Evolutionary conservation across 2,329 filamentous ascomycete genomes (phyloP), one percentile per base, ranked within the genome.

Genomic region (Epichloe scottii): DNA sequence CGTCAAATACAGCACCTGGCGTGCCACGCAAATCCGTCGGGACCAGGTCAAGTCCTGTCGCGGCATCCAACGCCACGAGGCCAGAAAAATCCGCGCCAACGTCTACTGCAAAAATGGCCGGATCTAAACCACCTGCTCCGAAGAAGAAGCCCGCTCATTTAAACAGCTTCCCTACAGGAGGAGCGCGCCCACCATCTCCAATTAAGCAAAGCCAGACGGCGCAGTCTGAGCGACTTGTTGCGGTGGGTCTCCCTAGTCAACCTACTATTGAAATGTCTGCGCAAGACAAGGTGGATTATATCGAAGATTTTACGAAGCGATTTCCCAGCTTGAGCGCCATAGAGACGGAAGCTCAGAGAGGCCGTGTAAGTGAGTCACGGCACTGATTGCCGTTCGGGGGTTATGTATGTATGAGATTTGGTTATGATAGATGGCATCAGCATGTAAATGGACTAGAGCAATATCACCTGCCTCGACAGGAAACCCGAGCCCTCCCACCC

Each of bases 291-390:
- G 80, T 82, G 44, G 86, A 89, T 58, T 84, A 84, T 60, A 66
- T 84, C 43, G 67, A 70, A 53, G 68, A 87, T 62, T 96, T 97
- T 64, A 84, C 83, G 54, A 89, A 89, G 67, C 76, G 89, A 53
- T 96, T 89, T 67, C 91, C 91, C 1, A 94, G 86, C 63, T 70
- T 97, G 53, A 84, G 82, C 51, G 79, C 88, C 10, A 79, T 96
- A 58, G 90, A 96, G 70, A 87, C 91, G n/a, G 87, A 93, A 69
- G 79, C 82, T 54, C 85, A 78, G 49, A 63, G 69, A 43, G 56
- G 54, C 37, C 56, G 57, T n/a, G 60, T 57, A 12, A 52, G 54
- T 21, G 75, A 60, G 68, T 55, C 54, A 37, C 51, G 56, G 21
- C 53, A 54, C 54, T 59, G 57, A 54, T 62, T 41, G 38, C 23